A percentile compares a stretch with the other conserved stretches of the same genome.
phyloP scores from a whole-genome alignment of 2,329 filamentous ascomycete species.

The Epichloe festucae region DNA sequence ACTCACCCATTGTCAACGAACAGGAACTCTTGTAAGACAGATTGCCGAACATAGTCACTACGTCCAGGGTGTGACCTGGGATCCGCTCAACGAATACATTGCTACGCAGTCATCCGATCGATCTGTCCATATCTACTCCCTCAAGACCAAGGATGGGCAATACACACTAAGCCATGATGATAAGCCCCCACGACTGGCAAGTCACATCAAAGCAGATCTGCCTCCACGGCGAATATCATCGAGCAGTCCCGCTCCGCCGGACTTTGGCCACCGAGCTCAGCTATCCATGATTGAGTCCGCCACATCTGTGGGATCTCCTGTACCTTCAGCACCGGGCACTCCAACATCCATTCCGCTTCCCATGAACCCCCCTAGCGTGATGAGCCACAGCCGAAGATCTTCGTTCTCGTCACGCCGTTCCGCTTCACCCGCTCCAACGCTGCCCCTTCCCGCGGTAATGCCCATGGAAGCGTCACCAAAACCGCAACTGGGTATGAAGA shows the following conservation, averaged over 20 bases:
- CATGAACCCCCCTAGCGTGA: constrained; percentile 86
- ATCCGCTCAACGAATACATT: constrained; percentile 94
- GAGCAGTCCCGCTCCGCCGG: constrained; percentile 81
- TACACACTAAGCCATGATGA: constrained; percentile 61
- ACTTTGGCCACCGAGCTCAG: constrained; percentile 56
- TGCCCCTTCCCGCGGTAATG: constrained; percentile 91
- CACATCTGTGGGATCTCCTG: constrained; percentile 61
- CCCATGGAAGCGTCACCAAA: constrained; percentile 83
- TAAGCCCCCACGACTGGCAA: constrained; percentile 71
- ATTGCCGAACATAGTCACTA: constrained; percentile 98
- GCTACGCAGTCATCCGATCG: constrained; percentile 96
- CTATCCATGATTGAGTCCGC: constrained; percentile 41
- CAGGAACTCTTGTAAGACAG: constrained; percentile 62
- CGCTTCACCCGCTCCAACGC: constrained; percentile 81
- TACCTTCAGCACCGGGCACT: constrained; percentile 83
- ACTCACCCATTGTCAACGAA: constrained; percentile 2
- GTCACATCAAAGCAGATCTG: constrained; percentile 72
- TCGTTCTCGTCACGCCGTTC: constrained; percentile 85
- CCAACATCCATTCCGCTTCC: constrained; percentile 79
- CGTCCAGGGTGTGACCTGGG: constrained; percentile 96
- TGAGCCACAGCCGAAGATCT: constrained; percentile 86
- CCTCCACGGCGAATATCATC: constrained; percentile 82
- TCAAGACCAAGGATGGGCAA: constrained; percentile 93
- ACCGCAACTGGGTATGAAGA: constrained; percentile 60
- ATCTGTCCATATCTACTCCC: constrained; percentile 91